These are phyloP conservation scores for Chaetomiaceae sp. DNA, from an alignment of 2,329 filamentous ascomycete species.

Conservation along the genomic window DNA sequence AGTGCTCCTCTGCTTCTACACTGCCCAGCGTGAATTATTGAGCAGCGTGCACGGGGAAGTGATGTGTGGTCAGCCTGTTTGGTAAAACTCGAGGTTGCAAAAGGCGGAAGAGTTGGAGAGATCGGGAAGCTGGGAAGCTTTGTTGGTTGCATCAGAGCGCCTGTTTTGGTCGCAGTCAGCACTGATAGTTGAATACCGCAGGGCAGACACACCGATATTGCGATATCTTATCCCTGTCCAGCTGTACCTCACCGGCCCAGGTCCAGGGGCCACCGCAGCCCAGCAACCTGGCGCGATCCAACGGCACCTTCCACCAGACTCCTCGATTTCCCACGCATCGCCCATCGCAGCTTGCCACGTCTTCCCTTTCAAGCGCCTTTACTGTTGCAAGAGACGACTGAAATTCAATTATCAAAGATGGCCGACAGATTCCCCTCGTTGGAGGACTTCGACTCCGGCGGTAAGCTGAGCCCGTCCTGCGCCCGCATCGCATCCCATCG, in stretches of 20 bases:
- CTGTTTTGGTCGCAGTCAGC: conserved; percentile 8
- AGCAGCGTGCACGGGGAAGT: conserved; percentile 12
- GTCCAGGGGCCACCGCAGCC: conserved; percentile 12
- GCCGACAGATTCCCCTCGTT: conserved; percentile 74
- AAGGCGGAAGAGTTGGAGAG: conserved; percentile 14
- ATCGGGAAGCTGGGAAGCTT: conserved; percentile 19
- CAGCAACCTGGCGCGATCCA: conserved; percentile 22
- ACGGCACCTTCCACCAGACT: conserved; percentile 12
- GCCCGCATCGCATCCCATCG: conserved; percentile 3
- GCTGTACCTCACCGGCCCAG: conserved; percentile 2
- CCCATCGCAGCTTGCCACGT: background rate
- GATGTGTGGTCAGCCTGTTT: conserved; percentile 17
- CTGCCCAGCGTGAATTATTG: conserved; percentile 5
- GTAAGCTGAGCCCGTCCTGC: conserved; percentile 35
- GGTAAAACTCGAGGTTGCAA: conserved; percentile 2
- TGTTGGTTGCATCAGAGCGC: conserved; percentile 10
- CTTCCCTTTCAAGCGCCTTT: background rate
- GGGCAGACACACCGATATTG: background rate
- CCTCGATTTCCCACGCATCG: background rate
- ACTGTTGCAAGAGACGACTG: background rate
- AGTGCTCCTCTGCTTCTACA: conserved; percentile 3
- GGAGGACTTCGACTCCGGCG: conserved; percentile 68
- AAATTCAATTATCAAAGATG: conserved; percentile 45
- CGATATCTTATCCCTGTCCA: conserved; percentile 6
- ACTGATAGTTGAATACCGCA: conserved; percentile 12